A percentile compares a stretch with the other conserved stretches of the same genome.
phyloP scores from a whole-genome alignment of 2,329 filamentous ascomycete genomes.

The Emmonsiellopsis sp. region DNA sequence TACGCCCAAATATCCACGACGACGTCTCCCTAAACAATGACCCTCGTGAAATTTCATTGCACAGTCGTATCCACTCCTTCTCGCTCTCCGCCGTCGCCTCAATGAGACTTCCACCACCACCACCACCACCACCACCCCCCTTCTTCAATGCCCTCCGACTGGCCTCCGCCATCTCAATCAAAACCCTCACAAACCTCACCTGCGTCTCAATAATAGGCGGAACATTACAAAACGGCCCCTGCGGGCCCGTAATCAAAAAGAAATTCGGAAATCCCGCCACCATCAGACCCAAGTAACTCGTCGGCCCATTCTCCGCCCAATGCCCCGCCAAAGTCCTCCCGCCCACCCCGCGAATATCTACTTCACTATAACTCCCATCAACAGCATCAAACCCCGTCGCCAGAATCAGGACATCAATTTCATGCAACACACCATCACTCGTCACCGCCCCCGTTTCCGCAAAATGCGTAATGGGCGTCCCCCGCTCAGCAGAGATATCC shows the following conservation, averaged over 20 bases:
- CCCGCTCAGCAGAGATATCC: neutral
- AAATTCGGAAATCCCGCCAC: neutral
- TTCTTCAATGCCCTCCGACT: neutral
- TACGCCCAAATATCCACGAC: slow-evolving; percentile 7
- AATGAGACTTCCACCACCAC: neutral
- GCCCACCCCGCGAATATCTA: neutral
- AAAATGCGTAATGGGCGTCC: neutral
- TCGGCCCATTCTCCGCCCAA: neutral
- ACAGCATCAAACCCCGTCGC: neutral
- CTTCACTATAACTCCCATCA: neutral
- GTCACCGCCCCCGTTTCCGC: neutral
- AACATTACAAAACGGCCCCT: neutral
- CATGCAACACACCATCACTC: neutral
- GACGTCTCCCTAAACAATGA: slow-evolving; percentile 4
- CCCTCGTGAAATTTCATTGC: neutral
- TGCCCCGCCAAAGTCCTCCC: neutral
- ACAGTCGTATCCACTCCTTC: slow-evolving; percentile 2
- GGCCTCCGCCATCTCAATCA: neutral
- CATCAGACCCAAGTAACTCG: neutral
- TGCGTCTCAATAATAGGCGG: neutral
- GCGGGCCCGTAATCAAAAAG: neutral
- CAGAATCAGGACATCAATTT: neutral
- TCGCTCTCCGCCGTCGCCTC: slow-evolving; percentile 6
- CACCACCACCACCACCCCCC: neutral
- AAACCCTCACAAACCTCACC: neutral